Conservation (phyloP, 208 protist species). For the Acanthamoeba triangularis region DNA sequence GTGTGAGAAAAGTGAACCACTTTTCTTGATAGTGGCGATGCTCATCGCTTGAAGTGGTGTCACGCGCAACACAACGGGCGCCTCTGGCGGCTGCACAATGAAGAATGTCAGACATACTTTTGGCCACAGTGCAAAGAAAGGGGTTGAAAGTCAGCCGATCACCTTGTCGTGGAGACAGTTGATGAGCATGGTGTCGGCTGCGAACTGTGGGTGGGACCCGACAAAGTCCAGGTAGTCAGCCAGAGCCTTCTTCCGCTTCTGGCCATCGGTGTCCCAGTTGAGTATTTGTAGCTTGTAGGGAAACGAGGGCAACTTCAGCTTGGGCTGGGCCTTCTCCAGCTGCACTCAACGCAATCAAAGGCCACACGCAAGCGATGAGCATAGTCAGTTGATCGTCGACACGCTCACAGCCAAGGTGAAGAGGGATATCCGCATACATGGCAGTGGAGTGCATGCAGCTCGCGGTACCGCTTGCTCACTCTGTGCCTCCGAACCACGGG, state of each 20-base stretch:
- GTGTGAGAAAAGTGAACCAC: neutral
- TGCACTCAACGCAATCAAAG: neutral
- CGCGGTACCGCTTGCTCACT: constrained; percentile 13
- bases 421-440: neutral
- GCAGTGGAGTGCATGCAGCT: constrained; percentile 3
- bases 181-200: neutral
- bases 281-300: neutral
- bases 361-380: neutral
- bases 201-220: neutral
- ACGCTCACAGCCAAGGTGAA: neutral
- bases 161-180: neutral
- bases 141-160: neutral
- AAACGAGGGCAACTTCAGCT: neutral
- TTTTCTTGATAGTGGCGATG: neutral
- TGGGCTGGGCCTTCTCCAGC: neutral
- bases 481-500: neutral
- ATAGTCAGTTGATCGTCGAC: too few relatives aligned
- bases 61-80: neutral
- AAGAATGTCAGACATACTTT: neutral
- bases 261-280: neutral
- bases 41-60: neutral
- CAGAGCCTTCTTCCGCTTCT: neutral
- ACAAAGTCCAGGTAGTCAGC: neutral
- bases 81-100: neutral
- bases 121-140: neutral